A percentile compares a stretch with the other conserved stretches of the same genome.
phyloP scores from a whole-genome alignment of 306 rosid genomes.

The Senna siamea region DNA sequence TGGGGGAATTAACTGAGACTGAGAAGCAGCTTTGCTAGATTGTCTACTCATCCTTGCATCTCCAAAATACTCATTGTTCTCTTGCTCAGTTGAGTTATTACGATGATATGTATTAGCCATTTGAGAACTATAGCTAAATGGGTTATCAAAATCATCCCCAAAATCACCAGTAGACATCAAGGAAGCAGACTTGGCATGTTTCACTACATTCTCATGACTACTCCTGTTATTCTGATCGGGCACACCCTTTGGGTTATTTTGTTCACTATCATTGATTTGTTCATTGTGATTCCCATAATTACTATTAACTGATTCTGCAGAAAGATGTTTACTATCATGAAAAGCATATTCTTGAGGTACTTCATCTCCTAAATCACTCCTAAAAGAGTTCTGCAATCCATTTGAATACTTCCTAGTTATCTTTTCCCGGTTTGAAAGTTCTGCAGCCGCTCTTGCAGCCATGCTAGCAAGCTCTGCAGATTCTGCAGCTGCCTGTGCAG shows the following conservation, averaged over 20 bases:
- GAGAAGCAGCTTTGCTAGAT: neutral
- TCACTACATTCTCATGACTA: neutral
- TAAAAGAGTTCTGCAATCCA: neutral
- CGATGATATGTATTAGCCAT: too few relatives aligned
- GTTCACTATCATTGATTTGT: neutral
- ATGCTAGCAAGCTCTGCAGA: conserved; percentile 82
- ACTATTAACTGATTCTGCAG: neutral
- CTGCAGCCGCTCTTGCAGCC: neutral
- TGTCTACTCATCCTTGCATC: neutral
- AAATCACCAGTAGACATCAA: neutral
- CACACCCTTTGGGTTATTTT: neutral
- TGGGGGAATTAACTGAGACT: neutral
- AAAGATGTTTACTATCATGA: neutral
- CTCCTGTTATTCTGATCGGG: neutral
- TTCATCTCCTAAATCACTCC: conserved; percentile 27
- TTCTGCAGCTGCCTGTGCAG: conserved; percentile 96
- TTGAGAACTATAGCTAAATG: neutral
- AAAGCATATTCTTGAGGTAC: neutral
- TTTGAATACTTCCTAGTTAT: neutral
- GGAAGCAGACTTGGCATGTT: neutral
- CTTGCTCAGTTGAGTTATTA: too few relatives aligned
- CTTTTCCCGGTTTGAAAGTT: neutral
- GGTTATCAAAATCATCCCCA: neutral
- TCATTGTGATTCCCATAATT: neutral
- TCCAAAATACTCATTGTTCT: neutral